Evolutionary conservation across 2,329 filamentous ascomycete genomes (phyloP), one percentile per base, ranked within the genome.

Genomic region (Aspergillus puulaauensis): DNA sequence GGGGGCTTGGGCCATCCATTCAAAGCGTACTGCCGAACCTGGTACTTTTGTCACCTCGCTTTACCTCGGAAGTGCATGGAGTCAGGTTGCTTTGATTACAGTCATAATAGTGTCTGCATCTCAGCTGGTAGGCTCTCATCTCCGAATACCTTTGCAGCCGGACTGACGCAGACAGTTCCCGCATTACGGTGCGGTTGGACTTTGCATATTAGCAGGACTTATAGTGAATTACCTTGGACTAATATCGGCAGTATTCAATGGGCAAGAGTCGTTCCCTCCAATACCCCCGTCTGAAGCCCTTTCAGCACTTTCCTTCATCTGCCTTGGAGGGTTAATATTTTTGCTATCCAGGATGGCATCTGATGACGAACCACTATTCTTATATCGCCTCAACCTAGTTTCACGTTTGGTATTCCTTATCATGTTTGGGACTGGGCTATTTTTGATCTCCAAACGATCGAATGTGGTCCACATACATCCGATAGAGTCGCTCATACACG

Each of bases 401-500:
- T 57, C 77, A 15, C 76, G 76, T 51, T 51, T 74, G 11, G 31
- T 75, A 4, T 67, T 81, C 17, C 54, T 78, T 6, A 40, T 78
- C 4, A 64, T 83, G 1, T 71, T 81, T 45, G 66, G 75, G n/a
- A 54, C 80, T 61, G 75, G 76, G 58, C 60, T 78, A 3, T 67
- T 71, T 37, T 68, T 80, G 6, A 75, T 72, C 49, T 69, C 75
- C 27, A 71, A 75, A 31, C 77, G 78, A 53, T 75, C 73, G 21
- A 71, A 72, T 17, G 62, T 73, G 23, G 66, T 76, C 17, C 70
- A 73, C 17, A 75, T 75, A 39, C 84, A 86, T 65, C 83, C 84
- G 0, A 84, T 86, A 50, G 80, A 83, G 52, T 66, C 77, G 37
- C 73, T 86, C 17, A 82, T 86, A 27, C 77, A 80, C 46, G 71